Evolutionary conservation across 768 basidiomycete species (phyloP).

Genomic region (Galerina marginata): DNA sequence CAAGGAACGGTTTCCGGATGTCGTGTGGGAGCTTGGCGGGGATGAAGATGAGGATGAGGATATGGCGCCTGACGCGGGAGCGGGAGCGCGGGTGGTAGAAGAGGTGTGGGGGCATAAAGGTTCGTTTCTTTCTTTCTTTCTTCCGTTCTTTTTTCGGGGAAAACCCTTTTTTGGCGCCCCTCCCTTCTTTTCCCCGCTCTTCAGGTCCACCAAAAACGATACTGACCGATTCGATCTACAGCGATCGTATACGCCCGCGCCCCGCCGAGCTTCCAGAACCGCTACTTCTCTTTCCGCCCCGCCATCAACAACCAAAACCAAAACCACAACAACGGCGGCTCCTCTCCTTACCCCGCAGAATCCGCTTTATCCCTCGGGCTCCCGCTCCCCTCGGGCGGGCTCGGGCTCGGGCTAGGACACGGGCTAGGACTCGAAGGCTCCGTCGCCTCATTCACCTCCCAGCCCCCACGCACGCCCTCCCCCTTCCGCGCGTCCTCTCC

Average conservation of each 20-base stretch:
- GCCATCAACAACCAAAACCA: no score
- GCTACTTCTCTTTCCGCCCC: constrained; percentile 75
- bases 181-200: no score
- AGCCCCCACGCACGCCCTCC: constrained; percentile 47
- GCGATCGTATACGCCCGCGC: constrained; percentile 96
- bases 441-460: constrained; percentile 40
- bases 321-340: constrained; percentile 15
- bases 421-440: constrained; percentile 28
- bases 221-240: constrained; percentile 30
- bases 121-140: constrained; percentile 37
- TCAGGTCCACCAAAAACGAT: no score
- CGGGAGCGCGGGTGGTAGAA: constrained; percentile 41
- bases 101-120: constrained; percentile 97
- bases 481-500: constrained; percentile 2
- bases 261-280: constrained; percentile 87
- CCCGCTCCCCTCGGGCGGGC: no score
- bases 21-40: constrained; percentile 80
- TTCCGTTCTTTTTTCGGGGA: neutral
- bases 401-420: no score
- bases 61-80: constrained; percentile 24
- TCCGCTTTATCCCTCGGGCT: constrained; percentile 61
- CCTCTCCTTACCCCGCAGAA: constrained; percentile 47
- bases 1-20: constrained; percentile 95
- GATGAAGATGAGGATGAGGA: constrained; percentile 46
- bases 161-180: no score